Evolutionary conservation across 2,329 filamentous ascomycete species (phyloP).

Genomic region (Tolypocladium nubicola): DNA sequence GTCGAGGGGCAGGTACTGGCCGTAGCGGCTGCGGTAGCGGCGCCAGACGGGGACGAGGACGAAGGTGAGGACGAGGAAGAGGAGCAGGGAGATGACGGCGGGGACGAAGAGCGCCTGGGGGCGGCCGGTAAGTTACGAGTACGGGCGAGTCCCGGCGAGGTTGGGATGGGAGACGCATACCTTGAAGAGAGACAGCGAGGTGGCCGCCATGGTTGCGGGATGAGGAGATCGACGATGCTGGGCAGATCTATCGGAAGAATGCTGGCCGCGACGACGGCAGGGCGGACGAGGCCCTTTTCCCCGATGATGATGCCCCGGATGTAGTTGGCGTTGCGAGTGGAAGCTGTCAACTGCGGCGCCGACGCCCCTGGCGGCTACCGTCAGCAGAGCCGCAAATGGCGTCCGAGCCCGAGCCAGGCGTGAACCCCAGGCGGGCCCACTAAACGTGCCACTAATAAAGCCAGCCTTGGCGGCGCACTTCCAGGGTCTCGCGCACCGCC

Average conservation of each 20-base stretch:
- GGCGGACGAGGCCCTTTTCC: neutral
- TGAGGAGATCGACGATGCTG: neutral
- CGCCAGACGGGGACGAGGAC: constrained; percentile 58
- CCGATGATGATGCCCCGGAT: neutral
- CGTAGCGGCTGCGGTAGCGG: constrained; percentile 58
- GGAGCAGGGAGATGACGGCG: constrained; percentile 55
- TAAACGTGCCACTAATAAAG: neutral
- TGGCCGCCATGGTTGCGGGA: neutral
- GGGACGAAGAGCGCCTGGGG: constrained; percentile 59
- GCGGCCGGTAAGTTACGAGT: constrained; percentile 8
- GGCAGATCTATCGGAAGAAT: neutral
- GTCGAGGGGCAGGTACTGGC: constrained; percentile 63
- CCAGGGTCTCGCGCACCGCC: neutral
- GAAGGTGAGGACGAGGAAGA: constrained; percentile 58
- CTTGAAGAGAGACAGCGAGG: neutral
- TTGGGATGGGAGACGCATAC: neutral
- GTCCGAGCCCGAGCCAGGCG: neutral
- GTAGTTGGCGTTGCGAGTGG: neutral
- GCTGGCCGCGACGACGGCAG: neutral
- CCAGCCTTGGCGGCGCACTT: neutral
- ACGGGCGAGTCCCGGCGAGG: neutral
- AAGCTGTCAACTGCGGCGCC: neutral
- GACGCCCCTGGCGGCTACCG: neutral
- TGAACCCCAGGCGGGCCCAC: neutral
- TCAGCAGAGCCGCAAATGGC: neutral